These are phyloP conservation scores for Millerozyma acaciae DNA, from an alignment of 805 yeast species.

Conservation along the genomic window DNA sequence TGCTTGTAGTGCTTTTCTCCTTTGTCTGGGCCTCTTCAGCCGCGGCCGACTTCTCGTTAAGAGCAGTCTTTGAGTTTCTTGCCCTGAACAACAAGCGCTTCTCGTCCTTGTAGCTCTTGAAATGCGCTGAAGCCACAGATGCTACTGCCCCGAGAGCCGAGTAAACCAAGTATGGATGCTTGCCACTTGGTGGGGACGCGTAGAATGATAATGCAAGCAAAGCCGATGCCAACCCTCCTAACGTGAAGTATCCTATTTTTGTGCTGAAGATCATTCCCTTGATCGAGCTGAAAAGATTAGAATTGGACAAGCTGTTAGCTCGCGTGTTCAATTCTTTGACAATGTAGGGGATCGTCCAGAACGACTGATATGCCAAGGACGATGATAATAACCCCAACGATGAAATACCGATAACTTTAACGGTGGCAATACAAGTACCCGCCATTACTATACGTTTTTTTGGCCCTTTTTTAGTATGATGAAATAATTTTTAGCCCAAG, in stretches of 20 bases:
- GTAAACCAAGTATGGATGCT: slow-evolving; percentile 73
- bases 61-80: not conserved
- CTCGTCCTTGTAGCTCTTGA: slow-evolving; percentile 15
- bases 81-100: slow-evolving; percentile 12
- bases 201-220: slow-evolving; percentile 54
- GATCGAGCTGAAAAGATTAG: slow-evolving; percentile 11
- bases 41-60: not conserved
- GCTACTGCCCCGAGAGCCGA: slow-evolving; percentile 53
- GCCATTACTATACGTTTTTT: slow-evolving; percentile 7
- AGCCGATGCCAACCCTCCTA: slow-evolving; percentile 48
- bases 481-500: too few relatives aligned
- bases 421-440: slow-evolving; percentile 39
- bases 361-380: slow-evolving; percentile 40
- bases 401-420: slow-evolving; percentile 61
- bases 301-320: slow-evolving; percentile 10
- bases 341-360: slow-evolving; percentile 25
- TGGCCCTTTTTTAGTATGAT: too few relatives aligned
- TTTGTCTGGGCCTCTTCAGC: not conserved
- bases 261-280: slow-evolving; percentile 19
- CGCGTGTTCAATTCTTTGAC: slow-evolving; percentile 24
- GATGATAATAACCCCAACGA: slow-evolving; percentile 66
- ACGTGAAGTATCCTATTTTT: slow-evolving; percentile 19
- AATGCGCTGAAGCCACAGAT: slow-evolving; percentile 25
- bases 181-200: slow-evolving; percentile 50
- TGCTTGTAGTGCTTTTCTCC: not conserved